These are phyloP conservation scores for Sporothrix globosa DNA, from an alignment of 2,329 filamentous ascomycete genomes.

Conservation along the genomic window DNA sequence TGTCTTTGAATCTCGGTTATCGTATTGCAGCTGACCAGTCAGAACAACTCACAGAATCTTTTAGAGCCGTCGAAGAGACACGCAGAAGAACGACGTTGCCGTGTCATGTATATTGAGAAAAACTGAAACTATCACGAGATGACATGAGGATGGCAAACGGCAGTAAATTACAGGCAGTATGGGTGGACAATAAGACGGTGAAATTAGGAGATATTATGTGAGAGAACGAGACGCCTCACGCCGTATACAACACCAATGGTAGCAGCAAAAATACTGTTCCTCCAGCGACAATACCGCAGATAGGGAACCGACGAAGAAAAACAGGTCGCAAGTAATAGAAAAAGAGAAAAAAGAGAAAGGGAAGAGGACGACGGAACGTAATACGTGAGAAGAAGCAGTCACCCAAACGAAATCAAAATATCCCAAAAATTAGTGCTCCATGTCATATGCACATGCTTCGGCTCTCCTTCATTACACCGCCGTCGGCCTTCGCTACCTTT, in stretches of 20 bases:
- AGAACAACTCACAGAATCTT: background rate
- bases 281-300: background rate
- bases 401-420: background rate
- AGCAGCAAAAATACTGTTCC: background rate
- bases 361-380: background rate
- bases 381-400: background rate
- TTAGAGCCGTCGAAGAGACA: background rate
- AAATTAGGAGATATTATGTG: constrained; percentile 8
- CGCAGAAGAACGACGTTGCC: background rate
- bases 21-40: background rate
- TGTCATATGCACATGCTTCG: background rate
- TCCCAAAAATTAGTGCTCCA: constrained; percentile 1
- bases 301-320: background rate
- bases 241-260: constrained; percentile 4
- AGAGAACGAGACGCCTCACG: constrained; percentile 19
- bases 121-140: background rate
- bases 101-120: background rate
- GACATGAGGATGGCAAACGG: too few species aligned
- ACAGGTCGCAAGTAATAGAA: constrained; percentile 10
- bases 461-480: background rate
- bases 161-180: too few species aligned
- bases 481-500: too few species aligned
- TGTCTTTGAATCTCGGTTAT: too few species aligned
- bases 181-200: background rate
- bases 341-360: background rate